Evolutionary conservation across 192 early-diverging fungal genomes (phyloP), one percentile per base, ranked within the genome.

Genomic region (Cetraspora pellucida): DNA sequence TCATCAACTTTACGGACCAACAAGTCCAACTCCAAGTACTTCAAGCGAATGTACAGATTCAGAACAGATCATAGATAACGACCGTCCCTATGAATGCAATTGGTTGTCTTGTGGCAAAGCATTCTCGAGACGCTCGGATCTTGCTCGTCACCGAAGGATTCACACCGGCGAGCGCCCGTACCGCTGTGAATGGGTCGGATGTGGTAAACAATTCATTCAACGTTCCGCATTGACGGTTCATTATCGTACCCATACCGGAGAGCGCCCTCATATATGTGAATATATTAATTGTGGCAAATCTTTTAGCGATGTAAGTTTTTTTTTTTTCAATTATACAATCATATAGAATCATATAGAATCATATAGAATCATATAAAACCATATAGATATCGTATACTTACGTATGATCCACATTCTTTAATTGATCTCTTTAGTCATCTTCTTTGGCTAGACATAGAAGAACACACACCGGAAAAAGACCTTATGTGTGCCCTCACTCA

Each of bases 171-270:
- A 88, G 78, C 80, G 85, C 21, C 85, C 85, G 14, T 86, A 84
- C 66, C 83, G 77, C 25, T 85, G 86, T 70, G 78, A 85, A 30
- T 87, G 86, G 86, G 10, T 58, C 9, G 73, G 77, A 25, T 88
- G 87, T 69, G 81, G 82, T 17, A 88, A 88, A 69, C 83, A 83
- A 68, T 90, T 90, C 66, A 73, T 45, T 46, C 77, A 95, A 87
- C 85, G 91, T 59, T 93, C 91, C 8, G 94, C 94, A 68, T 80
- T 95, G 74, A 92, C 89, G 6, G 92, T 95, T 27, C 94, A 95
- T 80, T 81, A 86, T 66, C 89, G 93, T 77, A 92, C 90, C 2
- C 93, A 94, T 80, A 87, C 93, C 14, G 93, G 93, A 44, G 91
- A 92, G 77, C 86, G 90, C 46, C 93, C 93, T 63, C 91, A 92